Conservation (phyloP, 2,329 filamentous ascomycete genomes). For the Diaporthe humulicola region DNA sequence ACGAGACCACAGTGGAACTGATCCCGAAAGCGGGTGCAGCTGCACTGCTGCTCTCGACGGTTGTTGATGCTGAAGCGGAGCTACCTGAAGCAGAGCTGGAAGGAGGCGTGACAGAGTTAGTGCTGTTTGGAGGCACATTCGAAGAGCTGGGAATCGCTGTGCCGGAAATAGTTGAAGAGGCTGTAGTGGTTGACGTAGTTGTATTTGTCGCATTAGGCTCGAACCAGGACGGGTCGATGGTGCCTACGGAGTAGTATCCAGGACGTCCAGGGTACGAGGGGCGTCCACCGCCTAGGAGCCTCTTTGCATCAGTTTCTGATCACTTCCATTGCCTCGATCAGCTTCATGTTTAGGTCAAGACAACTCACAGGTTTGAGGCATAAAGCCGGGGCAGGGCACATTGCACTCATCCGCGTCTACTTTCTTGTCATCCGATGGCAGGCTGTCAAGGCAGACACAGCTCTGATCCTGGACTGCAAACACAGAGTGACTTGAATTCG, state of each 20-base stretch:
- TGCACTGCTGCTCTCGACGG: background rate
- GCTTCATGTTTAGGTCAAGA: background rate
- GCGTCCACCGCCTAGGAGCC: background rate
- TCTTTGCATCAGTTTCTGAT: background rate
- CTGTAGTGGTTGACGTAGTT: background rate
- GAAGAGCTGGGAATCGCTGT: background rate
- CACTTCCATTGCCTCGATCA: background rate
- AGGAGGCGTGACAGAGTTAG: background rate
- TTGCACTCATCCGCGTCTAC: conserved; percentile 3
- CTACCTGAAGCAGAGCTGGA: background rate
- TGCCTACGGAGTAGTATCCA: background rate
- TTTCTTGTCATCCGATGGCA: conserved; percentile 10
- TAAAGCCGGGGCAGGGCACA: background rate
- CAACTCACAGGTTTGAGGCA: background rate
- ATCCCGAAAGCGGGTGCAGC: background rate
- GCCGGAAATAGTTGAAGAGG: background rate
- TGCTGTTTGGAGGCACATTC: background rate
- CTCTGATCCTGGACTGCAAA: background rate
- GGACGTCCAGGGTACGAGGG: too few relatives aligned
- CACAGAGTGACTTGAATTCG: background rate
- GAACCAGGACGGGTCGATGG: background rate
- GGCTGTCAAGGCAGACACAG: background rate
- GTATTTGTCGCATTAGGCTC: background rate
- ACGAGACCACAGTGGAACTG: background rate
- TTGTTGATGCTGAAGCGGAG: background rate